phyloP scores from a whole-genome alignment of 2,329 filamentous ascomycete genomes.

The Rhynchosporium secalis region DNA sequence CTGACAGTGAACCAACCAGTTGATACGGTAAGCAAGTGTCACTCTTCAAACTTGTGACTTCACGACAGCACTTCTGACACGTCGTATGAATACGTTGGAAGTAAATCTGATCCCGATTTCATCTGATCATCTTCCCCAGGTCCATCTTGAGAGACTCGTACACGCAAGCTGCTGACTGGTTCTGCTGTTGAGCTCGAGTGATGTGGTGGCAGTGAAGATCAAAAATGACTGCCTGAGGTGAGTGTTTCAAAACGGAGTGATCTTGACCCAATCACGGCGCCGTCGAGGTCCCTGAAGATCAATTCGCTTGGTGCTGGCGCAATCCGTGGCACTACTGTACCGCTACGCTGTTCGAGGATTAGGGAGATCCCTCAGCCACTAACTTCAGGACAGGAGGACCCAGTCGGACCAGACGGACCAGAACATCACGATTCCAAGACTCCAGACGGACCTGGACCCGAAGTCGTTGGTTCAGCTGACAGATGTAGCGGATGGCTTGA shows the following conservation, averaged over 20 bases:
- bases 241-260: constrained; percentile 15
- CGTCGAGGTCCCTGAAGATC: constrained; percentile 16
- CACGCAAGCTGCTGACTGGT: constrained; percentile 5
- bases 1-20: not conserved
- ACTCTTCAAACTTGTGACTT: not conserved
- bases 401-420: not conserved
- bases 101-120: not conserved
- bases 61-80: not conserved
- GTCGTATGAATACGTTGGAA: not conserved
- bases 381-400: not conserved
- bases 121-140: not conserved
- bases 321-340: not conserved
- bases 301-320: not conserved
- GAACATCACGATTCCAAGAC: not conserved
- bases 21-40: not conserved
- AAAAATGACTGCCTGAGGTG: not conserved
- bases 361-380: constrained; percentile 5
- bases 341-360: not conserved
- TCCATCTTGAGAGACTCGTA: not conserved
- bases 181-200: not conserved
- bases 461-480: not conserved
- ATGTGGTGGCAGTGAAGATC: constrained; percentile 14
- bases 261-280: constrained; percentile 10
- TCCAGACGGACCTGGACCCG: not conserved
- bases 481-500: not conserved